Evolutionary conservation across 768 basidiomycete genomes (phyloP).

Genomic region (Xerocomus potaroensis): DNA sequence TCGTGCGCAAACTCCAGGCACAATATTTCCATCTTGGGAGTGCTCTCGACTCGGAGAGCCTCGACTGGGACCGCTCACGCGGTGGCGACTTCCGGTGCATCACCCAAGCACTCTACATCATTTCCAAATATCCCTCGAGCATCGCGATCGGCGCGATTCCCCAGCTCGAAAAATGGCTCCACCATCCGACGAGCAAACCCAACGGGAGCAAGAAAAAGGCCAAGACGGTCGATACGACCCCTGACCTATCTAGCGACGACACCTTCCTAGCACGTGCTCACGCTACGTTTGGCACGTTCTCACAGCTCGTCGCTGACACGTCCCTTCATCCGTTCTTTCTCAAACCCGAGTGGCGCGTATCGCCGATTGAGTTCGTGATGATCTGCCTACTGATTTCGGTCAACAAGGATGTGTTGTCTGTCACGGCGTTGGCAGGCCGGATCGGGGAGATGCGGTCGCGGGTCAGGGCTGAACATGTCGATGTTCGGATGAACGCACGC

Average conservation of each 20-base stretch:
- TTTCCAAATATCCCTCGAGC: constrained; percentile 40
- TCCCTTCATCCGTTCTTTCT: constrained; percentile 36
- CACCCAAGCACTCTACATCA: constrained; percentile 48
- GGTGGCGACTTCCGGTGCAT: constrained; percentile 59
- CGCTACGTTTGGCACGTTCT: constrained; percentile 45
- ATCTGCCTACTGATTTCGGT: constrained; percentile 50
- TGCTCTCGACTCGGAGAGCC: constrained; percentile 30
- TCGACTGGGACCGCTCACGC: constrained; percentile 49
- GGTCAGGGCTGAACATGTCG: constrained; percentile 53
- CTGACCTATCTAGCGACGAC: constrained; percentile 30
- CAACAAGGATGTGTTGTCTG: constrained; percentile 38
- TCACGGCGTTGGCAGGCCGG: constrained; percentile 39
- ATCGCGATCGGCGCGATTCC: constrained; percentile 29
- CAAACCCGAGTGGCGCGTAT: constrained; percentile 44
- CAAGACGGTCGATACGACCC: constrained; percentile 1
- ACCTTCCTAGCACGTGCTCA: constrained; percentile 33
- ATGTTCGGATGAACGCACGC: constrained; percentile 61
- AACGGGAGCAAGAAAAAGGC: constrained; percentile 22
- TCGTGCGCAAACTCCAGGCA: constrained; percentile 54
- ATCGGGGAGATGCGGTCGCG: constrained; percentile 50
- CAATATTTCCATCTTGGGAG: constrained; percentile 41
- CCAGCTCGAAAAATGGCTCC: constrained; percentile 51
- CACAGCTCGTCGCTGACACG: constrained; percentile 38
- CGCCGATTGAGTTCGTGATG: constrained; percentile 67
- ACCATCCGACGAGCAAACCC: constrained; percentile 15